Base-by-base conservation (phyloP, 768 basidiomycete genomes). In the Pleurotus cornucopiae region DNA sequence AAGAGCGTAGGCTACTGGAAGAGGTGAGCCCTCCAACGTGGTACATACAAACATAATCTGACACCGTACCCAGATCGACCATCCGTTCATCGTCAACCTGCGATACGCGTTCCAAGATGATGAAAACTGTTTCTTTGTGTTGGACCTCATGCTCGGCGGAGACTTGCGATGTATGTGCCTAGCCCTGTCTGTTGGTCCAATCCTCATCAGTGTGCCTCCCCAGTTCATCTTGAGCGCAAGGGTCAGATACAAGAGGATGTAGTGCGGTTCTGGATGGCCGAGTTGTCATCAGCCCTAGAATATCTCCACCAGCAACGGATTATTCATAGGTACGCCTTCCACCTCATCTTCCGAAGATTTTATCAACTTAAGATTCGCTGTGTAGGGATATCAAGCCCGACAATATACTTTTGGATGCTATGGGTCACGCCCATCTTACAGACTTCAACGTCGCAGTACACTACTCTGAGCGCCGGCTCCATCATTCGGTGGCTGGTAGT, bases 401-500 rank as follows among this genome's bases (percentile, higher is more conserved):
- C 69, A 98, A 99, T 69, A 88, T 99, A 63, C 82, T 99, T 12
- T 79, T 99, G 55, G 96, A 98, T 69, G 83, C 88, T n/a, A 73
- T 78, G 65, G 97, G 97, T 0, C 95, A 99, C 67, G 96, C 92
- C 1, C 96, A 98, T 67, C 76, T 99, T 63, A 98, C 97, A 6
- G 97, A 99, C 73, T 97, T 99, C 76, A 99, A 99, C 66, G 94
- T 99, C 61, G 97, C 96, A 20, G 96, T 98, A 6, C 96, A 98
- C 69, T 98, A 94, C 68, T 96, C 95, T 9, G 90, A 92, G 58
- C 80, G 88, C 52, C 82, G 95, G 37, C 65, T 89, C 58, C 88
- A 98, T 70, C 94, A 91, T 0, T 93, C 91, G 58, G 90, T 99
- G 13, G 96, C 97, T 5, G 97, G 97, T 3, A 94, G 91, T 65